These are phyloP conservation scores for Penicillium cosmopolitanum DNA, from an alignment of 495 filamentous ascomycete species.

Conservation along the genomic window DNA sequence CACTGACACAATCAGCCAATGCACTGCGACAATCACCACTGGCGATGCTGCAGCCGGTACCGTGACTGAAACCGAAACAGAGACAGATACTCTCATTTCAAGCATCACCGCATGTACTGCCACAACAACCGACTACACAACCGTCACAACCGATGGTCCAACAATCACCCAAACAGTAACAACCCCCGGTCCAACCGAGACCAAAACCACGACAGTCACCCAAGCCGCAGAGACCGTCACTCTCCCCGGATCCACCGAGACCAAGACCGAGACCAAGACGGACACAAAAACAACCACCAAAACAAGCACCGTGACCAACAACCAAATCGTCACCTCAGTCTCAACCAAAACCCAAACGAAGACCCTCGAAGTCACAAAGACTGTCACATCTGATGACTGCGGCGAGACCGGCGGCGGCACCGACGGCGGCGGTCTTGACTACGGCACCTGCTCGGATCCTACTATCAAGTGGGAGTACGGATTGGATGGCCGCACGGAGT, in stretches of 20 bases:
- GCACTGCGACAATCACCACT: conserved; percentile 3
- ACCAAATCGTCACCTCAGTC: conserved; percentile 11
- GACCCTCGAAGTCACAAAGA: conserved; percentile 8
- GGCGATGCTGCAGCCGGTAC: neutral
- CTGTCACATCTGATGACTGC: conserved; percentile 11
- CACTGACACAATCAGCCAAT: conserved; percentile 2
- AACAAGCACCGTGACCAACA: conserved; percentile 17
- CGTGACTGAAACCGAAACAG: conserved; percentile 1
- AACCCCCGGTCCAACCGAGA: neutral
- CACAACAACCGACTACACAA: conserved; percentile 3
- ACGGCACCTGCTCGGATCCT: conserved; percentile 54
- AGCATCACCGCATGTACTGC: neutral
- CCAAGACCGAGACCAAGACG: conserved; percentile 9
- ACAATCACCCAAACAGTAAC: conserved; percentile 5
- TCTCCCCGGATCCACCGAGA: neutral
- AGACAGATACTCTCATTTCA: conserved; percentile 1
- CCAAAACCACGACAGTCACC: conserved; percentile 1
- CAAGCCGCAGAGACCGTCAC: conserved; percentile 5
- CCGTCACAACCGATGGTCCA: neutral
- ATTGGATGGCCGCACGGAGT: conserved; percentile 55
- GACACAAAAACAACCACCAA: conserved; percentile 5
- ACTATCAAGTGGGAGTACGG: conserved; percentile 58
- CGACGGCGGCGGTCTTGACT: conserved; percentile 36
- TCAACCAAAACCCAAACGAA: conserved; percentile 6
- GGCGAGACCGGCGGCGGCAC: neutral